Conservation (phyloP, 1,284 basidiomycete genomes). For the Porodaedalea pini region DNA sequence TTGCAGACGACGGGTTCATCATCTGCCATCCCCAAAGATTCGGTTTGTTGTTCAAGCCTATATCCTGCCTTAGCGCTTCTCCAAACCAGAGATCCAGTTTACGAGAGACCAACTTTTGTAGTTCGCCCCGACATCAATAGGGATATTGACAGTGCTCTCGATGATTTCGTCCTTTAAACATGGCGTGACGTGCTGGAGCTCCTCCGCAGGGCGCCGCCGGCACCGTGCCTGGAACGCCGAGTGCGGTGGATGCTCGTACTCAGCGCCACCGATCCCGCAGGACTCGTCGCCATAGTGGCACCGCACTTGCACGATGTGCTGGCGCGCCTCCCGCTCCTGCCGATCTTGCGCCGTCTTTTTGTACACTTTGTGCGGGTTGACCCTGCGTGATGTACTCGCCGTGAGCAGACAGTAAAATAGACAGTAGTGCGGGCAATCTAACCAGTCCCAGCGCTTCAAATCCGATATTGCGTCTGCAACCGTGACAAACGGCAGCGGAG, state of each 20-base stretch:
- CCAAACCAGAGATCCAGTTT: background rate
- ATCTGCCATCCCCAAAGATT: slow-evolving; percentile 50
- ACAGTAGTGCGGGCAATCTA: slow-evolving; percentile 20
- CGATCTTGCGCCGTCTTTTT: background rate
- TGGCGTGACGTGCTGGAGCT: slow-evolving; percentile 52
- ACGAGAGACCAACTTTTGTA: slow-evolving; percentile 44
- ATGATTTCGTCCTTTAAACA: slow-evolving; percentile 37
- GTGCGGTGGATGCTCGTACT: slow-evolving; percentile 44
- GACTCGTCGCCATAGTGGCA: slow-evolving; percentile 21
- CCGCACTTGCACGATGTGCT: slow-evolving; percentile 5
- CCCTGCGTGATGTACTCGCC: slow-evolving; percentile 39
- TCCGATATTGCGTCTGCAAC: slow-evolving; percentile 69
- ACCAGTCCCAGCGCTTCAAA: slow-evolving; percentile 69
- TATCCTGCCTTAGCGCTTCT: background rate
- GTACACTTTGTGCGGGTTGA: slow-evolving; percentile 19
- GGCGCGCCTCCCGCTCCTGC: background rate
- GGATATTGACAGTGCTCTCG: slow-evolving; percentile 48
- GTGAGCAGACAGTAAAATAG: background rate
- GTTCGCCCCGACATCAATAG: slow-evolving; percentile 50
- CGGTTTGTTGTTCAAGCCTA: slow-evolving; percentile 26
- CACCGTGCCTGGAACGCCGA: slow-evolving; percentile 50
- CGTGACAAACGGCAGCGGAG: slow-evolving; percentile 50
- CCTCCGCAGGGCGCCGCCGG: slow-evolving; percentile 37
- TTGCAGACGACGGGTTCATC: slow-evolving; percentile 52
- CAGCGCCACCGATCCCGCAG: slow-evolving; percentile 39